phyloP scores from a whole-genome alignment of 2,329 filamentous ascomycete genomes.

The Camptophora hylomeconis region DNA sequence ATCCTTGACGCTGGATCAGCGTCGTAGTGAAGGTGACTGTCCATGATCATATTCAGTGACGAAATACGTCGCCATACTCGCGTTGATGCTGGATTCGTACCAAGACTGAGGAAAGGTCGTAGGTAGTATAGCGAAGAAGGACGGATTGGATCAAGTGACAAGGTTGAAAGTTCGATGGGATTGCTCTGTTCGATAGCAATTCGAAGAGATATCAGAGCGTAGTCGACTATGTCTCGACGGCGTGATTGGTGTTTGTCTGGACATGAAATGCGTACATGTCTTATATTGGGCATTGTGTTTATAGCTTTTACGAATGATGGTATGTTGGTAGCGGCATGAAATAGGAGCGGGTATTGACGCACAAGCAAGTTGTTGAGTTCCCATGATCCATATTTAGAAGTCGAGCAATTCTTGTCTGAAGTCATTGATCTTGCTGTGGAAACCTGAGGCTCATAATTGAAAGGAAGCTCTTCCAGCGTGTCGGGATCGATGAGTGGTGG shows the following conservation, averaged over 20 bases:
- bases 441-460: constrained; percentile 67
- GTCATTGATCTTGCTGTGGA: constrained; percentile 33
- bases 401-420: constrained; percentile 26
- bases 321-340: constrained; percentile 81
- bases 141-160: constrained; percentile 64
- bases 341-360: constrained; percentile 76
- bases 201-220: constrained; percentile 73
- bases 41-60: constrained; percentile 59
- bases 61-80: constrained; percentile 67
- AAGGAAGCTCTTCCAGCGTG: constrained; percentile 65
- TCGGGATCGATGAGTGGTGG: constrained; percentile 70
- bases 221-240: constrained; percentile 68
- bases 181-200: constrained; percentile 67
- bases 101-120: constrained; percentile 60
- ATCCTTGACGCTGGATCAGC: constrained; percentile 47
- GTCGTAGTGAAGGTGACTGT: constrained; percentile 52
- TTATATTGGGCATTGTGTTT: constrained; percentile 53
- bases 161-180: constrained; percentile 50
- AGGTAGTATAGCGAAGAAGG: constrained; percentile 65
- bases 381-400: constrained; percentile 64
- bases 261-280: constrained; percentile 63
- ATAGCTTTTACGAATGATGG: constrained; percentile 69
- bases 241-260: constrained; percentile 62
- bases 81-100: constrained; percentile 56
- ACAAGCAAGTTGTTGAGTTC: constrained; percentile 71